Percentiles rank a stretch among this genome's conserved stretches.
phyloP scores from a whole-genome alignment of 1,284 basidiomycete genomes.

The Fomitopsis pinicola region DNA sequence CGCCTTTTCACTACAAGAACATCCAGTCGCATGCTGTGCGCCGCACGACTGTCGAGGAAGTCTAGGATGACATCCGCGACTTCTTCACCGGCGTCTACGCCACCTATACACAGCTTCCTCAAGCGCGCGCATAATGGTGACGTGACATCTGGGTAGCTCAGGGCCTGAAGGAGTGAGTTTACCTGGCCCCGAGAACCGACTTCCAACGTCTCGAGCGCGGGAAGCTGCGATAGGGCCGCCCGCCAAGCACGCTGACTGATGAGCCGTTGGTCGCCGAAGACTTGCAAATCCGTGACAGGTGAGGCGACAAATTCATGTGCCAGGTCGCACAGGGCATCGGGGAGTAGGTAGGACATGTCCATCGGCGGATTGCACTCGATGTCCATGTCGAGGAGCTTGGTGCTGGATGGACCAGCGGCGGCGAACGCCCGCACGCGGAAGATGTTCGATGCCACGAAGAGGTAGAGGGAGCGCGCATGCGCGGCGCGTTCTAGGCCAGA shows the following conservation, averaged over 20 bases:
- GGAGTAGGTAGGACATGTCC: constrained; percentile 5
- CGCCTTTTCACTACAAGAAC: background rate
- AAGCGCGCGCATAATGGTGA: background rate
- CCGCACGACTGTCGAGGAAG: background rate
- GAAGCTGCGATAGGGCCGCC: background rate
- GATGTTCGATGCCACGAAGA: constrained; percentile 6
- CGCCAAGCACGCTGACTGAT: background rate
- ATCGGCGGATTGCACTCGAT: constrained; percentile 3
- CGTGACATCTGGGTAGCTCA: background rate
- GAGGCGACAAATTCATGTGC: background rate
- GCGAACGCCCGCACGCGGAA: constrained; percentile 3
- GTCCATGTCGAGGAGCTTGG: constrained; percentile 2
- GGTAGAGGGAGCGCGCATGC: background rate
- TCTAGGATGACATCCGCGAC: background rate
- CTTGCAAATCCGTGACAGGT: background rate
- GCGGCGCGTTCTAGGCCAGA: background rate
- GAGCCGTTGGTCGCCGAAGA: constrained; percentile 1
- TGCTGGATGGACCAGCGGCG: background rate
- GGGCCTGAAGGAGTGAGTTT: background rate
- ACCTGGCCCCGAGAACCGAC: constrained; percentile 3
- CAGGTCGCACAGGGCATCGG: constrained; percentile 2
- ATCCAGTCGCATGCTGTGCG: background rate
- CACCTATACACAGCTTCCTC: background rate
- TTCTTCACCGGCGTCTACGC: background rate
- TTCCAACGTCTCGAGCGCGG: background rate